Conservation (phyloP, 805 yeast genomes). For the Maudiozyma barnettii region DNA sequence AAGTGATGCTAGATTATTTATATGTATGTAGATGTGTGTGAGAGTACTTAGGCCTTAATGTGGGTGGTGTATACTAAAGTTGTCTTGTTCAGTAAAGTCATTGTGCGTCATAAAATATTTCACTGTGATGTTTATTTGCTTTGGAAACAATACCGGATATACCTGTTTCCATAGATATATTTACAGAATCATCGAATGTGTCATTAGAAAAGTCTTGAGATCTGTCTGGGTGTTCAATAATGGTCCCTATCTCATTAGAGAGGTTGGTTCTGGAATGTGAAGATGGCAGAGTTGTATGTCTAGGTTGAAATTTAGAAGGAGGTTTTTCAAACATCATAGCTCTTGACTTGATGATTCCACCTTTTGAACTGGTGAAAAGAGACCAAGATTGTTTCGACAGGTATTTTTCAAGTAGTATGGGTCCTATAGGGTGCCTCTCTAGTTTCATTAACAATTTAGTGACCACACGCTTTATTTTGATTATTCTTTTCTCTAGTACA, state of each 20-base stretch:
- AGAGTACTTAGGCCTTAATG: neutral
- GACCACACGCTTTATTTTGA: conserved; percentile 8
- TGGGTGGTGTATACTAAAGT: too few species aligned
- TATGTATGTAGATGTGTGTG: neutral
- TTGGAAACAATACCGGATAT: neutral
- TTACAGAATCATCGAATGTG: neutral
- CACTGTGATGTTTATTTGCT: neutral
- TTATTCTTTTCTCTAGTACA: conserved; percentile 6
- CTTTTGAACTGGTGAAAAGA: neutral
- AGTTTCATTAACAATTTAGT: conserved; percentile 12
- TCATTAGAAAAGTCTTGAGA: neutral
- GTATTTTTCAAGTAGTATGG: conserved; percentile 8
- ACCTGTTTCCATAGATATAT: neutral
- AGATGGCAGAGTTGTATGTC: neutral
- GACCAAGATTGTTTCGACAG: neutral
- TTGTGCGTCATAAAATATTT: neutral
- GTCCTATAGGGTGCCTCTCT: conserved; percentile 18
- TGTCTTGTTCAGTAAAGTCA: neutral
- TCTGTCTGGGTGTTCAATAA: neutral
- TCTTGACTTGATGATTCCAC: neutral
- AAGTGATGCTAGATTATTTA: too few species aligned
- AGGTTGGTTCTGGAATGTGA: neutral
- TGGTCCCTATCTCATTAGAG: neutral
- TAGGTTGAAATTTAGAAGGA: neutral
- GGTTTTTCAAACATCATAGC: neutral